phyloP scores from a whole-genome alignment of 805 yeast genomes.

The Schwanniomyces polymorphus region DNA sequence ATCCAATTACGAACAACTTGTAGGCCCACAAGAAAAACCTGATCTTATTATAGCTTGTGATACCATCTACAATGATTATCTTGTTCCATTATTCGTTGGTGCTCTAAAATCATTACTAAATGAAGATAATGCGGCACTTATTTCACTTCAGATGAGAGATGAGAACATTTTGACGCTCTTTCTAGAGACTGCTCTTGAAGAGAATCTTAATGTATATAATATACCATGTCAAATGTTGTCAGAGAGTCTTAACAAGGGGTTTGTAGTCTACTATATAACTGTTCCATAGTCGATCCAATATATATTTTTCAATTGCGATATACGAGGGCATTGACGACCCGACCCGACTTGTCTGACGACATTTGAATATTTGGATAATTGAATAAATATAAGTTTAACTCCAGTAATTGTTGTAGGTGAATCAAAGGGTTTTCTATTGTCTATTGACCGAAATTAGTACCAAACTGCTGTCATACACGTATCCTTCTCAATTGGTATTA shows the following conservation, averaged over 20 bases:
- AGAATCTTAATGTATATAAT: slow-evolving; percentile 32
- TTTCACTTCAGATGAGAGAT: slow-evolving; percentile 54
- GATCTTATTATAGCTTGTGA: slow-evolving; percentile 63
- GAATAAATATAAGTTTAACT: neutral
- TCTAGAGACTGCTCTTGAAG: slow-evolving; percentile 28
- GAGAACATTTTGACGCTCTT: slow-evolving; percentile 50
- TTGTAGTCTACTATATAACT: slow-evolving; percentile 39
- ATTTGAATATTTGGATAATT: neutral
- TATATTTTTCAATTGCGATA: neutral
- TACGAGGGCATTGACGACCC: neutral
- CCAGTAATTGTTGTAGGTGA: neutral
- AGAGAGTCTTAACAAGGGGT: slow-evolving; percentile 39
- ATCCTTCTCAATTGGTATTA: neutral
- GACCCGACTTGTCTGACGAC: neutral
- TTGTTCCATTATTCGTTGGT: slow-evolving; percentile 49
- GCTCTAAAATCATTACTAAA: slow-evolving; percentile 41
- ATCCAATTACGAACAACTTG: slow-evolving; percentile 14
- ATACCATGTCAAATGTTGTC: slow-evolving; percentile 32
- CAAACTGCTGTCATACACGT: neutral
- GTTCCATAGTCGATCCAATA: neutral
- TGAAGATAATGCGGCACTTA: slow-evolving; percentile 38
- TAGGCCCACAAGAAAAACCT: slow-evolving; percentile 18
- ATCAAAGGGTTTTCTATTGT: neutral
- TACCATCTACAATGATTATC: slow-evolving; percentile 62
- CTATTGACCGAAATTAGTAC: neutral